Evolutionary conservation across 2,329 filamentous ascomycete species (phyloP).

Genomic region (Coniochaeta sp.): DNA sequence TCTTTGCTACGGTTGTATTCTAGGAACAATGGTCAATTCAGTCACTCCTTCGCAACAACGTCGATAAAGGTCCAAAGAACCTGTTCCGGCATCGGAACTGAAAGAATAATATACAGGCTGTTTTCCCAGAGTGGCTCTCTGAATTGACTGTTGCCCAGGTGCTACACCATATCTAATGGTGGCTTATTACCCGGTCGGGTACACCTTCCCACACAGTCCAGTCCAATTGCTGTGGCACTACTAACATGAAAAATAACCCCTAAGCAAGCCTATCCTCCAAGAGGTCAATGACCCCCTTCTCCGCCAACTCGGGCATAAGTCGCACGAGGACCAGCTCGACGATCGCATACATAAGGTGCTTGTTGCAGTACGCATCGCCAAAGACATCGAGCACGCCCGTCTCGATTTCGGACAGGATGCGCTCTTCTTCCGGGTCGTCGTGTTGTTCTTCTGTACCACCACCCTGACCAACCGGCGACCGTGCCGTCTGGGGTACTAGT

Average conservation of each 20-base stretch:
- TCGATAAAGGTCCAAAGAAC: background rate
- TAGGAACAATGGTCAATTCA: background rate
- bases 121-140: background rate
- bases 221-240: too few relatives aligned
- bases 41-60: background rate
- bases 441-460: slow-evolving; percentile 5
- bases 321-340: slow-evolving; percentile 77
- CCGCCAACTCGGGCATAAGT: slow-evolving; percentile 75
- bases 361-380: slow-evolving; percentile 82
- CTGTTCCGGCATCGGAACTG: background rate
- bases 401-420: slow-evolving; percentile 52
- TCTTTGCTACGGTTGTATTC: background rate
- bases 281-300: slow-evolving; percentile 63
- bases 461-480: slow-evolving; percentile 1
- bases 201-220: too few relatives aligned
- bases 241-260: background rate
- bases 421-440: slow-evolving; percentile 34
- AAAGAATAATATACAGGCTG: background rate
- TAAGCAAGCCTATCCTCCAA: slow-evolving; percentile 60
- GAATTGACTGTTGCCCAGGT: background rate
- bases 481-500: too few relatives aligned
- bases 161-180: background rate
- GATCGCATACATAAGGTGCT: slow-evolving; percentile 77
- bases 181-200: too few relatives aligned
- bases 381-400: slow-evolving; percentile 64